Conservation (phyloP, 179 eudicot genomes). For the Amaranthus tricolor region DNA sequence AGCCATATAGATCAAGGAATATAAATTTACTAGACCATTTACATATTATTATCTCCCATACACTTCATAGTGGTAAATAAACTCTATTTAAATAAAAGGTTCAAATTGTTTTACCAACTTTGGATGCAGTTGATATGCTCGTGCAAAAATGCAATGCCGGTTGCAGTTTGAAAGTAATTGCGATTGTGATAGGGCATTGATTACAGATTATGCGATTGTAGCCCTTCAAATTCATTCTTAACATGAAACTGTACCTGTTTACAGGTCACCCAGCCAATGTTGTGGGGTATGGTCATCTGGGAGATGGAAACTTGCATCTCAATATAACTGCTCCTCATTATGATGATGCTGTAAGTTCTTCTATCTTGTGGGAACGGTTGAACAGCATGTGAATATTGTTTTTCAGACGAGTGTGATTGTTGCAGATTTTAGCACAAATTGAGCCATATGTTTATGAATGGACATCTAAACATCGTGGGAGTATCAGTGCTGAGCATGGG, state of each 20-base stretch:
- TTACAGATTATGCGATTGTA: not conserved
- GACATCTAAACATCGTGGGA: slow-evolving; percentile 90
- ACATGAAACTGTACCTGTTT: slow-evolving; percentile 4
- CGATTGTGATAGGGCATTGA: too few relatives aligned
- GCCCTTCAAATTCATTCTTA: slow-evolving; percentile 4
- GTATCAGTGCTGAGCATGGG: slow-evolving; percentile 99
- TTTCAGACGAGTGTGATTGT: slow-evolving; percentile 10
- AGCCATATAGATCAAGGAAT: too few relatives aligned
- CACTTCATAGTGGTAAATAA: not conserved
- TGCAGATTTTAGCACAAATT: slow-evolving; percentile 73
- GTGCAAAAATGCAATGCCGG: too few relatives aligned
- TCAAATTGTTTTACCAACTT: not conserved
- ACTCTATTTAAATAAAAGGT: not conserved
- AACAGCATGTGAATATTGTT: slow-evolving; percentile 4
- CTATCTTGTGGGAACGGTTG: slow-evolving; percentile 11
- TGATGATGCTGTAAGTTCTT: slow-evolving; percentile 68
- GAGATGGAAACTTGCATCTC: slow-evolving; percentile 96
- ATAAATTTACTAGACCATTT: not conserved
- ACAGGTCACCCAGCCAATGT: slow-evolving; percentile 74
- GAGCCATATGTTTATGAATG: slow-evolving; percentile 98
- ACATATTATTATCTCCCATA: not conserved
- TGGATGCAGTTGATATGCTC: not conserved
- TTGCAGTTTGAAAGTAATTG: too few relatives aligned
- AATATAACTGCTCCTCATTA: slow-evolving; percentile 74
- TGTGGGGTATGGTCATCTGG: slow-evolving; percentile 91